Evolutionary conservation across 2,329 filamentous ascomycete species (phyloP), one percentile per base, ranked within the genome.

Genomic region (Fusarium sp.): DNA sequence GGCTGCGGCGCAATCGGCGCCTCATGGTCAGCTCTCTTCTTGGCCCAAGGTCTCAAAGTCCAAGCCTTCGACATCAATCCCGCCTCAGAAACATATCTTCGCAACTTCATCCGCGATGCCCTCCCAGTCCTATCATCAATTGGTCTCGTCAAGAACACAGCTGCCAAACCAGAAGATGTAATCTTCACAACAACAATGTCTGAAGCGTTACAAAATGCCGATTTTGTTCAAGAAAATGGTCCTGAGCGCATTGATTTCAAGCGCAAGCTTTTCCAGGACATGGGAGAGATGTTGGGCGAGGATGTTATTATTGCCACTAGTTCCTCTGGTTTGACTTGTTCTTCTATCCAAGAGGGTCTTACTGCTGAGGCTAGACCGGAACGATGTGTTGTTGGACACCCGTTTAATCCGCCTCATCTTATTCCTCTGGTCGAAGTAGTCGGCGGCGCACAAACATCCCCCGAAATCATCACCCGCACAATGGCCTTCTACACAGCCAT

Each of bases 21-120:
- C 8, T 68, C 64, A 13, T 67, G 63, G 63, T 40, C 57, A 8
- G 63, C 63, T 13, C 47, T 67, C 10, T 60, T 56, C 7, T 14
- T 67, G 6, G 63, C 63, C 2, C 63, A 66, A 48, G 63, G 63
- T 2, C 45, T 66, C 4, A 55, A 30, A 47, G 63, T 66, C 11
- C 59, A 55, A 14, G 63, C 61, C 20, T 66, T 66, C 7, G 63
- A 66, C 23, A 66, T 66, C 55, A 66, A 66, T 10, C 55, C 63
- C 11, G 40, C 48, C 2, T 32, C 63, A 16, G 61, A 66, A 20
- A 53, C 21, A 16, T 66, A 55, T 11, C 32, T 66, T 2, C 46
- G 42, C 30, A 65, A 46, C 16, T 51, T 66, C 3, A 47, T 66
- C 10, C 63, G 48, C 18, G 61, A 66, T 4, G 55, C 61, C 9